Percentiles rank a stretch among this genome's conserved stretches.
Conservation (phyloP, 768 basidiomycete genomes). For the Gymnopilus junonius region DNA sequence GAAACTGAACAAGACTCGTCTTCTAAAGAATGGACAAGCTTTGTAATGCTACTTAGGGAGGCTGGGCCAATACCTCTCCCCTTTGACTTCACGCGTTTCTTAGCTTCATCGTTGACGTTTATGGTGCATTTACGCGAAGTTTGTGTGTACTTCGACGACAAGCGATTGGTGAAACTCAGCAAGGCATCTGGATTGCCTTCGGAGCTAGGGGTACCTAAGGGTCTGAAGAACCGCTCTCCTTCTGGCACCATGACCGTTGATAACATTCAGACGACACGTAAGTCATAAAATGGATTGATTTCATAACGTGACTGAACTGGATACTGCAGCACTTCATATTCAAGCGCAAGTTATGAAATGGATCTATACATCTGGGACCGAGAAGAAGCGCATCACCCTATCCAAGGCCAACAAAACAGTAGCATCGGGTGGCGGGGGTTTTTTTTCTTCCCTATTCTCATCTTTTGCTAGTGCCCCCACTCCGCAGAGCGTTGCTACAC, state of each 20-base stretch:
- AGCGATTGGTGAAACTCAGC: conserved; percentile 65
- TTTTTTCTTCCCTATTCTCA: conserved; percentile 54
- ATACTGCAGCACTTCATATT: conserved; percentile 67
- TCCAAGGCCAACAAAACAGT: conserved; percentile 37
- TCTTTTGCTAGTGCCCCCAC: conserved; percentile 39
- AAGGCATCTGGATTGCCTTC: conserved; percentile 63
- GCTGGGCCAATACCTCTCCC: conserved; percentile 77
- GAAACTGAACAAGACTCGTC: conserved; percentile 29
- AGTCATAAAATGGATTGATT: conserved; percentile 21
- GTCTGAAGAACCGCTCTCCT: conserved; percentile 58
- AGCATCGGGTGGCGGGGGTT: conserved; percentile 36
- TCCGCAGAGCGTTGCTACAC: conserved; percentile 39
- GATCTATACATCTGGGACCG: conserved; percentile 70
- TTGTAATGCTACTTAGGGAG: conserved; percentile 88
- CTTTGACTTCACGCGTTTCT: conserved; percentile 88
- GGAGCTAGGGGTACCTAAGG: conserved; percentile 54
- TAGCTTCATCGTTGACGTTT: conserved; percentile 92
- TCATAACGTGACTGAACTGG: conserved; percentile 4
- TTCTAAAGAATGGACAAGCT: conserved; percentile 75
- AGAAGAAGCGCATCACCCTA: conserved; percentile 50
- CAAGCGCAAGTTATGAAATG: conserved; percentile 81
- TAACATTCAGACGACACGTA: conserved; percentile 67
- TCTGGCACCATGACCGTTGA: conserved; percentile 71
- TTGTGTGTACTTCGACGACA: conserved; percentile 82
- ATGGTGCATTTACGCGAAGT: conserved; percentile 81